Conservation (phyloP, 2,329 filamentous ascomycete genomes). For the Monilinia polystroma region DNA sequence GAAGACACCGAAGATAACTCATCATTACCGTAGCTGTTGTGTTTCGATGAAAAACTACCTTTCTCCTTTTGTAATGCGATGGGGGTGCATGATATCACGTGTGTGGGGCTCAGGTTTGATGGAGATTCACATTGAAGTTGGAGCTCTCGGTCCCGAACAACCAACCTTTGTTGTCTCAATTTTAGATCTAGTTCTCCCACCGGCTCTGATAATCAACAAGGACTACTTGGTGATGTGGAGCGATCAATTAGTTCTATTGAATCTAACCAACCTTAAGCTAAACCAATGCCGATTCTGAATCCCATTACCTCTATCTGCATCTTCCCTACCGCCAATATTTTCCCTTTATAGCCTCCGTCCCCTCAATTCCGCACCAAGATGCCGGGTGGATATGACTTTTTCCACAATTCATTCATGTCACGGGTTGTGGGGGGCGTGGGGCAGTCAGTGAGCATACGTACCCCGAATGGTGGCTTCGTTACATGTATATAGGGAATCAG, state of each 20-base stretch:
- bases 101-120: neutral
- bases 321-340: neutral
- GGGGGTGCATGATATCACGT: neutral
- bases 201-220: too few species aligned
- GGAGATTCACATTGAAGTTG: neutral
- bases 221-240: neutral
- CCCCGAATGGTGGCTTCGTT: neutral
- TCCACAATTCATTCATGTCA: neutral
- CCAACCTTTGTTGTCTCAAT: too few species aligned
- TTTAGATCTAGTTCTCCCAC: too few species aligned
- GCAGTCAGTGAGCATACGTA: constrained; percentile 8
- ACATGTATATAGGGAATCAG: neutral
- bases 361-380: neutral
- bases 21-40: too few species aligned
- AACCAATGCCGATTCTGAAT: neutral
- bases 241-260: neutral
- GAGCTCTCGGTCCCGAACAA: constrained; percentile 8
- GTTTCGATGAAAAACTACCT: too few species aligned
- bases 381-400: constrained; percentile 19
- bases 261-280: neutral
- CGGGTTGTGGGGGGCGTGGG: constrained; percentile 14
- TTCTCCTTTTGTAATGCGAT: too few species aligned
- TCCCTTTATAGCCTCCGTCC: neutral
- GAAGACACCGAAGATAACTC: too few species aligned
- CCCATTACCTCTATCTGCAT: neutral